A percentile compares a stretch with the other conserved stretches of the same genome.
These are phyloP conservation scores for Tetradesmus lagerheimii DNA, from an alignment of 139 green algal genomes.

Conservation along the genomic window DNA sequence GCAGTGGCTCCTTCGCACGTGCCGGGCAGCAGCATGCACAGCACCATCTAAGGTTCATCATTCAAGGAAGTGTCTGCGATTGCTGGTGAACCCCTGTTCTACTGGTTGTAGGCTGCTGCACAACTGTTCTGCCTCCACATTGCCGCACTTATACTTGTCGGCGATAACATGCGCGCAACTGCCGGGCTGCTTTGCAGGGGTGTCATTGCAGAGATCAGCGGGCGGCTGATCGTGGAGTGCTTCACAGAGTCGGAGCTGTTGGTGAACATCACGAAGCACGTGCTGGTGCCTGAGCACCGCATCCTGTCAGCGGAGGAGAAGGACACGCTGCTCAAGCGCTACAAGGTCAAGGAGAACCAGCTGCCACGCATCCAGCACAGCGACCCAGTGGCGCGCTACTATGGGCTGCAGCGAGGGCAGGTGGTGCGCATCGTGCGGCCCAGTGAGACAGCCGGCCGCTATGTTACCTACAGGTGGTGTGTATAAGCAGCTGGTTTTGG, in stretches of 20 bases:
- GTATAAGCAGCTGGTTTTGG: slow-evolving; percentile 47
- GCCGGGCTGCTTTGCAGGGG: slow-evolving; percentile 7
- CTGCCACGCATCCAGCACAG: slow-evolving; percentile 84
- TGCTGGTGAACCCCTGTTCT: not conserved
- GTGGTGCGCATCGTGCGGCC: slow-evolving; percentile 96
- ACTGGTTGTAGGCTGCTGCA: not conserved
- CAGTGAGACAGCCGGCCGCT: slow-evolving; percentile 95
- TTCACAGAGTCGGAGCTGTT: slow-evolving; percentile 94
- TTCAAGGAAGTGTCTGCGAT: too few species aligned
- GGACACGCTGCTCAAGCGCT: slow-evolving; percentile 88
- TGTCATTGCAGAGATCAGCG: slow-evolving; percentile 34
- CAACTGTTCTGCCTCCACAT: not conserved
- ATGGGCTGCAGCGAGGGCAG: slow-evolving; percentile 90
- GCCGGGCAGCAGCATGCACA: not conserved
- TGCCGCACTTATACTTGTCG: not conserved
- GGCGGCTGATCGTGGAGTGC: slow-evolving; percentile 79
- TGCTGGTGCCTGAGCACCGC: slow-evolving; percentile 92
- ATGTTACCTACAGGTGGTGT: slow-evolving; percentile 95
- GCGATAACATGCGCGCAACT: too few species aligned
- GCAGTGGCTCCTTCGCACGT: not conserved
- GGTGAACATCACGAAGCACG: slow-evolving; percentile 98
- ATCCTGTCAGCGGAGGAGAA: slow-evolving; percentile 93
- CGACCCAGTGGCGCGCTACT: slow-evolving; percentile 96
- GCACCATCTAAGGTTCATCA: not conserved
- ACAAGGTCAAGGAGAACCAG: slow-evolving; percentile 98